phyloP scores from a whole-genome alignment of 23 red algal species.

The Gracilaria vermiculophylla region DNA sequence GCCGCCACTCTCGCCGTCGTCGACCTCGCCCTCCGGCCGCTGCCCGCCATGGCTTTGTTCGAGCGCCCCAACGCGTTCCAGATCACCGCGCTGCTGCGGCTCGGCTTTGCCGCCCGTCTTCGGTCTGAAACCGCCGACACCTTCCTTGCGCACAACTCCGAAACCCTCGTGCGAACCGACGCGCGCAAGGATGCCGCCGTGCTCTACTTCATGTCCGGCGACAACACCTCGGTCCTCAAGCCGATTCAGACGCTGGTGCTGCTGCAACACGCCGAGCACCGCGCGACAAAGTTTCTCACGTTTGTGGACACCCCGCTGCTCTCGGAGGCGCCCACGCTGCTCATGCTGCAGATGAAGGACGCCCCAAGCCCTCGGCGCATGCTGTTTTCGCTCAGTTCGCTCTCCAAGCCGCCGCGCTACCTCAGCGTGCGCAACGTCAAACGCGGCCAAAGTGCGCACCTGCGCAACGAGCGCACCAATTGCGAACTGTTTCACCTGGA shows the following conservation, averaged over 20 bases:
- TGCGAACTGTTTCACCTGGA: slow-evolving; percentile 57
- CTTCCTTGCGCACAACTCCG: not conserved
- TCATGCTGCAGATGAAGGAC: slow-evolving; percentile 23
- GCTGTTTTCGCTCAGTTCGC: slow-evolving; percentile 31
- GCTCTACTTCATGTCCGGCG: slow-evolving; percentile 21
- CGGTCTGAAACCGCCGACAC: slow-evolving; percentile 44
- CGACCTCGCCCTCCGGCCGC: no score
- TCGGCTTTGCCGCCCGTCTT: slow-evolving; percentile 47
- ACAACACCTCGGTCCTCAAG: not conserved
- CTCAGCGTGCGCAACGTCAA: slow-evolving; percentile 6
- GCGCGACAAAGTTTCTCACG: slow-evolving; percentile 1
- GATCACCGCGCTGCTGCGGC: slow-evolving; percentile 8
- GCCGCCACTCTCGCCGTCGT: no score
- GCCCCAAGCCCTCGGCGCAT: slow-evolving; percentile 3
- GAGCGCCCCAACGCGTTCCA: slow-evolving; percentile 14
- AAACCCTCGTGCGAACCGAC: not conserved
- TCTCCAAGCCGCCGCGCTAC: not conserved
- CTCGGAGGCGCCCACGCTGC: not conserved
- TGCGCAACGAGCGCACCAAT: not conserved
- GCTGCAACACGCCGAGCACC: not conserved
- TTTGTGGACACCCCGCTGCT: not conserved
- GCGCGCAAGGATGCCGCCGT: not conserved
- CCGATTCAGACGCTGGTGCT: not conserved
- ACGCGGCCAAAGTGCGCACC: not conserved
- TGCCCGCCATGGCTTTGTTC: slow-evolving; percentile 44